Percentiles rank a stretch among this genome's conserved stretches.
Conservation (phyloP, 305 asterid species). For the Solanum hybrid region DNA sequence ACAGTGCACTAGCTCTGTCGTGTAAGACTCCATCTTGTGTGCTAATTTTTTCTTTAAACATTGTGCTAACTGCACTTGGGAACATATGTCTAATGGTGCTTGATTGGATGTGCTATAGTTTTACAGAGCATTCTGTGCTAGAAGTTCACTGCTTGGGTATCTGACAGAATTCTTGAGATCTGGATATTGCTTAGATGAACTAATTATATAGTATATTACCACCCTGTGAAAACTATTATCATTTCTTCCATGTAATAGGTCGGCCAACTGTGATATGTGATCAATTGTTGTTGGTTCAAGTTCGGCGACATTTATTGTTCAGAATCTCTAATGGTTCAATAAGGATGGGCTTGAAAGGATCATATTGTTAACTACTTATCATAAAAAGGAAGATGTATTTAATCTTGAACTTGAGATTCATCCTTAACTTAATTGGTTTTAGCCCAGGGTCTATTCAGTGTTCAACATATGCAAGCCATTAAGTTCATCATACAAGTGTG, state of each 20-base stretch:
- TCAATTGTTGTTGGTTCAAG: neutral
- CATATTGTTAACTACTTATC: neutral
- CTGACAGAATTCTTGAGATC: neutral
- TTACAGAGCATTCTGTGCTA: neutral
- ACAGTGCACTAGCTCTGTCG: neutral
- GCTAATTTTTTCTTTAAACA: neutral
- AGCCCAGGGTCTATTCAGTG: neutral
- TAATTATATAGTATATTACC: neutral
- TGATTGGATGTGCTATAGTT: neutral
- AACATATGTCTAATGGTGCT: neutral
- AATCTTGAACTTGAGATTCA: neutral
- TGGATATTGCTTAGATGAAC: neutral
- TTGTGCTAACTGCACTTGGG: neutral
- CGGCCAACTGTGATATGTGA: neutral
- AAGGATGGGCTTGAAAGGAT: neutral
- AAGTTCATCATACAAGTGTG: neutral
- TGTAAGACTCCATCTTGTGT: neutral
- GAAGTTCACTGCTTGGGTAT: neutral
- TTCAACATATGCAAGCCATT: neutral
- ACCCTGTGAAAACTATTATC: neutral
- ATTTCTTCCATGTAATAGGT: neutral
- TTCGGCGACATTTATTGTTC: neutral
- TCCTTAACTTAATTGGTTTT: neutral
- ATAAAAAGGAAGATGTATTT: neutral
- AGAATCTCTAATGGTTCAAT: neutral